Conservation (phyloP, 306 rosid species). For the Biancaea sappan region DNA sequence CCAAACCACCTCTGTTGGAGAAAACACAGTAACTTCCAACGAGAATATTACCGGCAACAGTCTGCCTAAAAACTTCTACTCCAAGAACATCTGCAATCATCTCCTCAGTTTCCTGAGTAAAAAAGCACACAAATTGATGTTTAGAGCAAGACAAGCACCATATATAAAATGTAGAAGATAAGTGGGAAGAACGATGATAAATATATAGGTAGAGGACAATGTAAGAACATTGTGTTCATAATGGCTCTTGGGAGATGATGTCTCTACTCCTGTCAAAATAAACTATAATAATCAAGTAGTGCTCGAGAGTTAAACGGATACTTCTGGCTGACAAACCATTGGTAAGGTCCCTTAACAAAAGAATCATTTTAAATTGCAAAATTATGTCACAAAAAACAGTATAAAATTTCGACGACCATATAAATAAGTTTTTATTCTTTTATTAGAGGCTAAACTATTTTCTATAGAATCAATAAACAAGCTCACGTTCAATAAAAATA, state of each 20-base stretch:
- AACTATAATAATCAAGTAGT: not conserved
- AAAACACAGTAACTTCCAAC: slow-evolving; percentile 91
- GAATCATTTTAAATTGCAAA: not conserved
- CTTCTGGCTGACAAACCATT: not conserved
- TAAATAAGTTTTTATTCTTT: not conserved
- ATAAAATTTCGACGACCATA: not conserved
- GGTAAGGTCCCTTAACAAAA: not conserved
- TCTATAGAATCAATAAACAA: not conserved
- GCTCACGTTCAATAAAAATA: not conserved
- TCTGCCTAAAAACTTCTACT: slow-evolving; percentile 95
- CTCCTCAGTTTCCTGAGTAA: slow-evolving; percentile 86
- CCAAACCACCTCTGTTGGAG: slow-evolving; percentile 94
- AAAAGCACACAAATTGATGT: not conserved
- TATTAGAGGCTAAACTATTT: not conserved
- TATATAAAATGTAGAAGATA: not conserved
- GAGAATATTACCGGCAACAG: slow-evolving; percentile 86
- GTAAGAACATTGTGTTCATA: not conserved
- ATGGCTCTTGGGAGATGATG: not conserved
- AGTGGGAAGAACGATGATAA: not conserved
- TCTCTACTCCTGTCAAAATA: not conserved
- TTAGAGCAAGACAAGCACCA: not conserved
- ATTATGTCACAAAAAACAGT: not conserved
- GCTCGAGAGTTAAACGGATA: no score
- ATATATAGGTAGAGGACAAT: not conserved
- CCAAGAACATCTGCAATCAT: slow-evolving; percentile 93